A percentile compares a stretch with the other conserved stretches of the same genome.
phyloP scores from a whole-genome alignment of 495 filamentous ascomycete species.

The Lasiosphaeria ovina region DNA sequence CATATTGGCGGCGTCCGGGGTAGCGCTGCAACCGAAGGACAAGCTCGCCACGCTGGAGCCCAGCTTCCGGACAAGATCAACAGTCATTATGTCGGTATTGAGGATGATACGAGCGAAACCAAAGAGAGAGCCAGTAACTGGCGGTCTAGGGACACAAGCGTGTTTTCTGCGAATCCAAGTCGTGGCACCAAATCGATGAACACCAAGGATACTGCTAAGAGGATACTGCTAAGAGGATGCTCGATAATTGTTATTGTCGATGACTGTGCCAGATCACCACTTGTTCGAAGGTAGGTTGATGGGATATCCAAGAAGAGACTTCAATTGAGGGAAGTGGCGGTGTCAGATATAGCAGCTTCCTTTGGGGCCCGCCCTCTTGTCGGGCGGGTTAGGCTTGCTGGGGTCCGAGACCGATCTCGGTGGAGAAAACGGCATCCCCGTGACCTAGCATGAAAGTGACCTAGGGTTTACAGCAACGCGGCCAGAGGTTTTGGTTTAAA shows the following conservation, averaged over 20 bases:
- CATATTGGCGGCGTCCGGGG: conserved; percentile 29
- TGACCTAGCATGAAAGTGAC: too few species aligned
- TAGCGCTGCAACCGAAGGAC: conserved; percentile 12
- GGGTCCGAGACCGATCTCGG: conserved; percentile 1
- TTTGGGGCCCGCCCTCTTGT: neutral
- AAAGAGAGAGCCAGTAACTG: neutral
- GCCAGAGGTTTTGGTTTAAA: too few species aligned
- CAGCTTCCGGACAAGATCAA: conserved; percentile 21
- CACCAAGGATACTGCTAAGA: neutral
- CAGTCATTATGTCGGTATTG: conserved; percentile 24
- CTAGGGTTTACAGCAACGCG: too few species aligned
- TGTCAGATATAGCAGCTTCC: conserved; percentile 14
- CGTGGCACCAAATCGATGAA: neutral
- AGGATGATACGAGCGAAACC: neutral
- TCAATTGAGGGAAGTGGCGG: conserved; percentile 25
- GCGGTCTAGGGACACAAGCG: neutral
- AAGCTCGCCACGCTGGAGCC: conserved; percentile 4
- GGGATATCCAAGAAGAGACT: neutral
- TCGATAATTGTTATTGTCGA: neutral
- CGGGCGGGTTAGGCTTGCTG: neutral
- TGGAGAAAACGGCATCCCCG: neutral
- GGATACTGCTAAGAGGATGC: neutral
- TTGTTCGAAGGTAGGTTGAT: conserved; percentile 1
- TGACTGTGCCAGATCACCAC: neutral
- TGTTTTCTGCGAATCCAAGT: neutral